phyloP scores from a whole-genome alignment of 2,329 filamentous ascomycete genomes.

The Pyrenochaeta sp. region DNA sequence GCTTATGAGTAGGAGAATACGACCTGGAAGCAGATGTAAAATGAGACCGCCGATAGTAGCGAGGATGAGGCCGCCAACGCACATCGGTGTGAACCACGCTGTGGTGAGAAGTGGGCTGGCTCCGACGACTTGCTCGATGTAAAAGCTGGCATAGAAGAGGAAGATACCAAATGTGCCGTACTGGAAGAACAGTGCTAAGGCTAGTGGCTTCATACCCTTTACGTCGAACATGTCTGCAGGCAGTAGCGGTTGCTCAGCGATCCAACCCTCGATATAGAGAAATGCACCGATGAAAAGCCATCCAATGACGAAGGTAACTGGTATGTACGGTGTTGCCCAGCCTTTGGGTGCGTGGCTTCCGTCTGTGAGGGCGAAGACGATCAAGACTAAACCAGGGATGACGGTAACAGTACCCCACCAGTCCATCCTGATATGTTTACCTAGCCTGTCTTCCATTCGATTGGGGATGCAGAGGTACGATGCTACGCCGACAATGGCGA shows the following conservation, averaged over 20 bases:
- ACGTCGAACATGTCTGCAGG: constrained; percentile 74
- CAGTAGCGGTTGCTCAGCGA: constrained; percentile 72
- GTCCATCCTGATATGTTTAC: constrained; percentile 44
- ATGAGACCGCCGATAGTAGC: constrained; percentile 45
- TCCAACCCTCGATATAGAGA: constrained; percentile 76
- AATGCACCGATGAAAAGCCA: constrained; percentile 66
- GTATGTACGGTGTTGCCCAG: constrained; percentile 79
- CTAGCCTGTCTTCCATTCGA: constrained; percentile 16
- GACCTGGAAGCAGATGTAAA: constrained; percentile 47
- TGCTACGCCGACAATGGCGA: constrained; percentile 38
- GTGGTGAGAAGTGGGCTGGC: constrained; percentile 40
- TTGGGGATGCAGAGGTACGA: constrained; percentile 44
- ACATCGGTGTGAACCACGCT: constrained; percentile 50
- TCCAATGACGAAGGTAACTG: constrained; percentile 70
- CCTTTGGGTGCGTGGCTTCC: constrained; percentile 72
- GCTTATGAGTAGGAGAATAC: constrained; percentile 42
- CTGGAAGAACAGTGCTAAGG: constrained; percentile 55
- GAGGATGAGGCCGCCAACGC: constrained; percentile 45
- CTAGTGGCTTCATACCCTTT: constrained; percentile 66
- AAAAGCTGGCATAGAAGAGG: constrained; percentile 51
- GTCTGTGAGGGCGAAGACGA: constrained; percentile 79
- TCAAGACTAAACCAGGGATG: constrained; percentile 67
- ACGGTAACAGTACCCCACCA: constrained; percentile 48
- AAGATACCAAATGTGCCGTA: constrained; percentile 50
- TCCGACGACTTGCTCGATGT: constrained; percentile 43